Evolutionary conservation across 139 green algal genomes (phyloP).

Genomic region (Coccomyxa sp.): DNA sequence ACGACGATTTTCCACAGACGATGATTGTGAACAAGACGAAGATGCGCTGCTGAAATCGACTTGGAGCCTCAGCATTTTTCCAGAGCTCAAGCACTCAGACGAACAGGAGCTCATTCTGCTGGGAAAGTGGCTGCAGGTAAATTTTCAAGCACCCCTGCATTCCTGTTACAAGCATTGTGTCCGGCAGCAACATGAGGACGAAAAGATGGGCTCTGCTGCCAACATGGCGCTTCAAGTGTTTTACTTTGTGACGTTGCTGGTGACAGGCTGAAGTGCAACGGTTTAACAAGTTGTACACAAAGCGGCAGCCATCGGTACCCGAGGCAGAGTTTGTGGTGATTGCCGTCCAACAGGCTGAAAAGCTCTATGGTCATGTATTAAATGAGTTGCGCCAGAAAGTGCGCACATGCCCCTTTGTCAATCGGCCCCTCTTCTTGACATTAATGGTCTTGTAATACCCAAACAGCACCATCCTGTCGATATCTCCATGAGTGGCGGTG

Average conservation of each 20-base stretch:
- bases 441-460: no score
- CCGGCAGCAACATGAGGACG: no score
- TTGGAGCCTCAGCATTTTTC: background rate
- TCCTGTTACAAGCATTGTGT: no score
- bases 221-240: no score
- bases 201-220: no score
- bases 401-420: no score
- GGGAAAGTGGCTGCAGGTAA: constrained; percentile 5
- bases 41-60: background rate
- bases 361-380: constrained; percentile 10
- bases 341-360: background rate
- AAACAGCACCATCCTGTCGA: background rate
- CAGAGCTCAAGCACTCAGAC: background rate
- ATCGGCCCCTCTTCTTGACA: no score
- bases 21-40: background rate
- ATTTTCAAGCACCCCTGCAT: background rate
- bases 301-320: background rate
- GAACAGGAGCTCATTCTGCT: background rate
- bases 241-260: no score
- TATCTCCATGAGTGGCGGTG: background rate
- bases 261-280: no score
- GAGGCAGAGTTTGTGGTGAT: constrained; percentile 9
- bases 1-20: background rate
- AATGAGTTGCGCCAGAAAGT: constrained; percentile 8
- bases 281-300: no score